Percentiles rank a stretch among this genome's conserved stretches.
These are phyloP conservation scores for Priceomyces medius DNA, from an alignment of 805 yeast genomes.

Conservation along the genomic window DNA sequence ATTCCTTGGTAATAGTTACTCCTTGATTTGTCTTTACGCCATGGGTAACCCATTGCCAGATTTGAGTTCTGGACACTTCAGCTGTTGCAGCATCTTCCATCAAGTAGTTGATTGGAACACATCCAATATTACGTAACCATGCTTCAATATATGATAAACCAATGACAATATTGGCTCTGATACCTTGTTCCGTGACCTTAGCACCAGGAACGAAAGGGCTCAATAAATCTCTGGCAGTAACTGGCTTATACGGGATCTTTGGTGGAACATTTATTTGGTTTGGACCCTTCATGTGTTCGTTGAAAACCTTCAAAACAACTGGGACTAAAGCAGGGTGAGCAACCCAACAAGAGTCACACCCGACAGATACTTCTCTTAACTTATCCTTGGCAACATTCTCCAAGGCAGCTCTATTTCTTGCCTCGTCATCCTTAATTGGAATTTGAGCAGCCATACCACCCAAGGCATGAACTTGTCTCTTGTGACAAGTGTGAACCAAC, in stretches of 20 bases:
- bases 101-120: slow-evolving; percentile 80
- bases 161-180: slow-evolving; percentile 67
- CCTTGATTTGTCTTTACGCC: slow-evolving; percentile 61
- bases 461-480: slow-evolving; percentile 80
- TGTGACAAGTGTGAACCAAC: slow-evolving; percentile 71
- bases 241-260: slow-evolving; percentile 48
- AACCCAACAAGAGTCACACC: slow-evolving; percentile 89
- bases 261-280: slow-evolving; percentile 66
- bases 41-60: slow-evolving; percentile 82
- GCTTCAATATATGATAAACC: slow-evolving; percentile 83
- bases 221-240: slow-evolving; percentile 57
- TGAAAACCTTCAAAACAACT: slow-evolving; percentile 69
- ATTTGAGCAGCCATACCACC: slow-evolving; percentile 92
- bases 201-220: slow-evolving; percentile 64
- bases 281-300: slow-evolving; percentile 78
- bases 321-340: slow-evolving; percentile 83
- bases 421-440: slow-evolving; percentile 71
- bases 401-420: slow-evolving; percentile 64
- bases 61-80: slow-evolving; percentile 79
- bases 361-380: slow-evolving; percentile 71
- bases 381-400: slow-evolving; percentile 73
- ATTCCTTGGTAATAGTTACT: slow-evolving; percentile 56
- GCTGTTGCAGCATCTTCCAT: slow-evolving; percentile 94
- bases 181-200: slow-evolving; percentile 67
- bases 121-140: slow-evolving; percentile 80